phyloP scores from a whole-genome alignment of 305 asterid genomes.

The Ilex paraguariensis region DNA sequence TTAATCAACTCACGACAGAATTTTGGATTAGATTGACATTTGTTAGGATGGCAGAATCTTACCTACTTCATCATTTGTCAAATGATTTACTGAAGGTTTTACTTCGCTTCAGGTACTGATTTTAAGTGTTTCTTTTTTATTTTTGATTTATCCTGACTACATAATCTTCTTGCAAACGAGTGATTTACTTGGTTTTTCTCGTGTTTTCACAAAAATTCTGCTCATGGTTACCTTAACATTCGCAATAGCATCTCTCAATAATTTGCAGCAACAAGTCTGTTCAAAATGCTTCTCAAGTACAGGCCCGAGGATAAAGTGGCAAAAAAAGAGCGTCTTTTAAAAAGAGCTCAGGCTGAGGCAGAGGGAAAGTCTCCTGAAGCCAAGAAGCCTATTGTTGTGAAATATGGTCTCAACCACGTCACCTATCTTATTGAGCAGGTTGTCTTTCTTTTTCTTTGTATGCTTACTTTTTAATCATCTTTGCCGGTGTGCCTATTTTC shows the following conservation, averaged over 20 bases:
- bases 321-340: constrained; percentile 74
- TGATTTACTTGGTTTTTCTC: background rate
- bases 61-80: too few species aligned
- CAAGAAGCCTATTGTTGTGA: constrained; percentile 86
- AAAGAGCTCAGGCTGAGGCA: constrained; percentile 88
- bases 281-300: constrained; percentile 88
- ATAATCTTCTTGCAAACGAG: too few species aligned
- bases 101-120: too few species aligned
- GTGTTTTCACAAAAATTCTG: background rate
- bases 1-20: too few species aligned
- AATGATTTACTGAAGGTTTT: too few species aligned
- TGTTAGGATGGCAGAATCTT: too few species aligned
- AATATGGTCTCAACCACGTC: constrained; percentile 86
- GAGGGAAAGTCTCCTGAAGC: constrained; percentile 78
- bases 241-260: background rate
- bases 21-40: too few species aligned
- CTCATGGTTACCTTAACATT: background rate
- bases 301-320: constrained; percentile 88
- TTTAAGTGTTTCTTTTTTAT: too few species aligned
- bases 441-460: background rate
- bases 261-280: constrained; percentile 62
- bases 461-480: background rate
- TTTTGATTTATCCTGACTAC: too few species aligned
- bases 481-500: background rate
- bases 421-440: constrained; percentile 96